Evolutionary conservation across 2,329 filamentous ascomycete genomes (phyloP), one percentile per base, ranked within the genome.

Genomic region (Ceratocystis harringtonii): DNA sequence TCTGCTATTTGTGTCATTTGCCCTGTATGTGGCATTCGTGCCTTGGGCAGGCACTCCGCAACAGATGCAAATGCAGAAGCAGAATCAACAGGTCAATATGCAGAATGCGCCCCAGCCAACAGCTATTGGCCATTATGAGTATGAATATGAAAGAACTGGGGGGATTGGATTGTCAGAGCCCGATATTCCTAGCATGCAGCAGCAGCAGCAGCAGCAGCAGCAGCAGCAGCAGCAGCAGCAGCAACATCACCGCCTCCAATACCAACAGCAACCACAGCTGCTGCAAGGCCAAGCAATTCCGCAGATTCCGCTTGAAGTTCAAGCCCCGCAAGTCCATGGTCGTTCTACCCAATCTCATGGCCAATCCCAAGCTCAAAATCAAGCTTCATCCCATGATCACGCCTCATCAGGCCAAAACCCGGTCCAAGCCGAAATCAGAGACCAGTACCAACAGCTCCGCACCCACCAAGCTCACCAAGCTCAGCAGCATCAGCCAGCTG

Each of bases 1-100:
- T 52, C 48, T 68, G 44, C 58, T 68, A 32, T 68, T 68, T 64
- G 64, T 68, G 10, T 66, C 64, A 12, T 66, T 68, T 62, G 66
- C 66, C 17, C 12, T 68, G 64, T 68, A 68, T 62, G 66, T 68
- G 43, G 61, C 66, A 55, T 68, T 68, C 32, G 66, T 68, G 43
- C 66, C 66, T 17, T 65, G 61, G 61, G 66, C 64, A 12, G 66
- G 66, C 30, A 64, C 60, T 17, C 61, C 64, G 30, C 52, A 61
- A 28, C 63, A 65, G 64, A 28, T 45, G 12, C 52, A 64, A 12
- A 52, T 44, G 57, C 55, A 65, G 64, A 32, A 45, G 17, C 63
- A 58, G 50, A 30, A 62, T 50, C 63, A 55, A 58, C 65, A 66
- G 50, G 61, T 62, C 28, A 61, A 64, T 50, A 61, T 55, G 57